Evolutionary conservation across 2,329 filamentous ascomycete genomes (phyloP), one percentile per base, ranked within the genome.

Genomic region (Aspergillus sp.): DNA sequence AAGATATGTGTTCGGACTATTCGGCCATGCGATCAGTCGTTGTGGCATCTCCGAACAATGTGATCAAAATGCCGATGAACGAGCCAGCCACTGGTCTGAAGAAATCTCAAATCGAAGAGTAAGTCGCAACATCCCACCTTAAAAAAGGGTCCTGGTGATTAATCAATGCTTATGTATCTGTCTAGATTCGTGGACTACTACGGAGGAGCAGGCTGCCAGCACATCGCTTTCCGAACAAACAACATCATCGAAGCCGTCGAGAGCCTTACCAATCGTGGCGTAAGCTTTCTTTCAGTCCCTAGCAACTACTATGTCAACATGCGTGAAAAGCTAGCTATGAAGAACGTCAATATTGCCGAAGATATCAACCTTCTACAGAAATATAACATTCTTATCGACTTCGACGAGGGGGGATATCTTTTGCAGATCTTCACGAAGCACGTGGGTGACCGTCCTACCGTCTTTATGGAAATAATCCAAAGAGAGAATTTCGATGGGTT

Each of bases 31-130:
- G 88, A 76, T 90, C 86, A 64, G 87, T 96, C 71, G 93, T 96
- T 72, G 94, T 96, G 88, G 86, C 90, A 48, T 91, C 88, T 23
- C 86, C 87, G 58, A 90, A 92, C 79, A 89, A 92, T 65, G 77
- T 88, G 4, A 91, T 96, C 78, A 96, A 96, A 81, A 96, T 96
- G 91, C 93, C 93, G 68, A 94, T 96, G 84, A 96, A 96, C 80
- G 92, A 96, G 80, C 93, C 92, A 1, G 92, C 92, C 0, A 78
- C 82, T 0, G 92, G 92, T 54, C 92, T 30, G 27, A 30, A 30
- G 3, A 30, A 30, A 30, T 30, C 27, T 30, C 27, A 30, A 4
- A 11, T 30, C 3, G 27, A 30, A 30, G 27, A 30, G 27, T 30
- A 3, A 30, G 27, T 30, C 8, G 10, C 27, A 30, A 11, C 3